Evolutionary conservation across 768 basidiomycete genomes (phyloP), one percentile per base, ranked within the genome.

Genomic region (Rhizopogon vesiculosus): DNA sequence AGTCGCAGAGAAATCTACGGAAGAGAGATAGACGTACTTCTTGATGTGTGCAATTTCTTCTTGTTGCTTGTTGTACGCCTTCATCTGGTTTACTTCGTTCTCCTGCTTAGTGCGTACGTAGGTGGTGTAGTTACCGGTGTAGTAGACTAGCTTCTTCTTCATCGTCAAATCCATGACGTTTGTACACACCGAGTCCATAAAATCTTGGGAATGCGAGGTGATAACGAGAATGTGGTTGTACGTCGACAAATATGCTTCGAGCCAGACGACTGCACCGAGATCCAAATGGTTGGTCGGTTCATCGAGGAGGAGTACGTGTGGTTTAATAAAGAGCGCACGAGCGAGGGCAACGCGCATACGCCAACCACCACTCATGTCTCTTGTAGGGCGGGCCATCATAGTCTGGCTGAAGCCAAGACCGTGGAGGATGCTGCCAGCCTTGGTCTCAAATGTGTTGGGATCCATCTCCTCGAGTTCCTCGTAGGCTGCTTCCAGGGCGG

Each of bases 81-180:
- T 99, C 94, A 98, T 97, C 77, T 97, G 94, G 73, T 98, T 99
- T 68, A 94, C 88, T 78, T 99, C 96, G 78, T 99, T 99, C 81
- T 99, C 96, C 64, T 76, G 65, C 80, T 89, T 95, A 56, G 96
- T 98, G 69, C 93, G 87, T 62, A 98, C 95, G 74, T 93, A 98
- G n/a, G 91, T 93, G 48, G 93, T 80, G 77, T 97, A 98, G 73
- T 98, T 98, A 76, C 95, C 96, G 59, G 86, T 85, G 74, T 98
- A 98, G 72, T 97, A 97, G 41, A 91, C 78, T 54, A 98, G 78
- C 70, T 93, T 95, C 80, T 96, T 97, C 78, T 89, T 89, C 62
- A 77, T 69, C 59, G 93, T 95, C 56, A 98, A 78, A 66, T 98
- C 96, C 91, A 98, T 96, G 76, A 98, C 87, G 72, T 98, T 94